Percentiles rank a stretch among this genome's conserved stretches.
phyloP scores from a whole-genome alignment of 2,329 filamentous ascomycete species.

The Colletotrichum brevisporum region DNA sequence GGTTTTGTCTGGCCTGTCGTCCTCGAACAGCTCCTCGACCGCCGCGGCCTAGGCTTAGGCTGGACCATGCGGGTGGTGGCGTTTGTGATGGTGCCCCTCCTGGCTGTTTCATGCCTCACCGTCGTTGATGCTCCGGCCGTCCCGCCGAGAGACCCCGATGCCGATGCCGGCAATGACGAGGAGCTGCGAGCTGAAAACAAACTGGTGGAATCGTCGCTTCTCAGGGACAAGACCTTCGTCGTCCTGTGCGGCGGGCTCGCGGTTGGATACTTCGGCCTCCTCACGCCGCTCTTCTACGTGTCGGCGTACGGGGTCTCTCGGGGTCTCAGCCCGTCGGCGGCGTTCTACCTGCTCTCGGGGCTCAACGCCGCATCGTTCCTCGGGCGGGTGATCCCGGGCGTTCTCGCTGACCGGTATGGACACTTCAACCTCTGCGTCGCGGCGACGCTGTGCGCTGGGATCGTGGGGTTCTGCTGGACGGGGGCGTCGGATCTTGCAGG shows the following conservation, averaged over 20 bases:
- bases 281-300: constrained; percentile 69
- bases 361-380: constrained; percentile 70
- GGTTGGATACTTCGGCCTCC: constrained; percentile 53
- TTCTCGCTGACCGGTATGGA: constrained; percentile 65
- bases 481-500: constrained; percentile 57
- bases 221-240: constrained; percentile 40
- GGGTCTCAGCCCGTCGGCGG: constrained; percentile 63
- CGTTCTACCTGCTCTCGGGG: constrained; percentile 74
- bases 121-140: constrained; percentile 38
- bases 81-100: constrained; percentile 16
- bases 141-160: too few species aligned
- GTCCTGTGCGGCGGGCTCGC: constrained; percentile 23
- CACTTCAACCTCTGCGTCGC: constrained; percentile 58
- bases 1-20: constrained; percentile 35
- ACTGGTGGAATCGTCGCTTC: constrained; percentile 28
- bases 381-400: constrained; percentile 66
- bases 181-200: background rate
- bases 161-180: constrained; percentile 16
- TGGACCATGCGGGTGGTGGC: constrained; percentile 29
- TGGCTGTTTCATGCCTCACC: constrained; percentile 29
- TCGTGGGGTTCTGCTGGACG: constrained; percentile 61
- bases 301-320: constrained; percentile 66
- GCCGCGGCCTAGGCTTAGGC: constrained; percentile 17
- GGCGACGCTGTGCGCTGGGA: constrained; percentile 46
- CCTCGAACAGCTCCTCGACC: constrained; percentile 25